Base-by-base conservation (phyloP, 176 grass and related monocot species). In the Carex pumila region DNA sequence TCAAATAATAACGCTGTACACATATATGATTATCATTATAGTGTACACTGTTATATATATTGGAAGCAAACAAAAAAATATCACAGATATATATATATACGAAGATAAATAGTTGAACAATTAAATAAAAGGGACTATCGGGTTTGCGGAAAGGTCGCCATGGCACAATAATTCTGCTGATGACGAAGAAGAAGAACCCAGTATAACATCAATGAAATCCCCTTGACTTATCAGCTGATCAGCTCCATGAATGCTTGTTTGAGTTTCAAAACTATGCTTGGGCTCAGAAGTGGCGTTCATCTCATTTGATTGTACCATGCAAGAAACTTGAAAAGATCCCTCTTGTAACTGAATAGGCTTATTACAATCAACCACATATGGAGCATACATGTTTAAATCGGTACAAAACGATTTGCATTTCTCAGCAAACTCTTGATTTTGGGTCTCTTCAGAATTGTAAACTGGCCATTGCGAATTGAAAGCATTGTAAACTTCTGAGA, bases 161-260 rank as follows among this genome's bases (percentile, higher is more conserved):
- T 88, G 71, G 13, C 87, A 85, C 0, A 87, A 94, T 30, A 86
- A 67, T 6, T 88, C 93, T 53, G 76, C 79, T 18, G 87, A 79
- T 67, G 86, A 91, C 50, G 85, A 89, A 13, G 92, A 89, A 69
- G 94, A 92, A 18, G 90, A 97, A 12, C 88, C 92, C 34, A 97
- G 72, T 86, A 94, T 92, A 76, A 80, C 83, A 64, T 92, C 94
- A 90, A 94, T 88, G 87, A 92, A 97, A 79, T 89, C 88, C 76
- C 62, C 71, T 0, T 88, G 84, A 15, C 39, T 80, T 71, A 87
- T 65, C 50, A 45, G 41, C 41, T 84, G 87, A 60, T 30, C 57
- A 8, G 41, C 36, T 49, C 21, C 85, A 69, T 56, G 64, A 45
- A 79, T 61, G 19, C 60, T 58, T 55, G 75, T 34, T 65, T 66